phyloP scores from a whole-genome alignment of 2,329 filamentous ascomycete genomes.

The Colletotrichum sp. region DNA sequence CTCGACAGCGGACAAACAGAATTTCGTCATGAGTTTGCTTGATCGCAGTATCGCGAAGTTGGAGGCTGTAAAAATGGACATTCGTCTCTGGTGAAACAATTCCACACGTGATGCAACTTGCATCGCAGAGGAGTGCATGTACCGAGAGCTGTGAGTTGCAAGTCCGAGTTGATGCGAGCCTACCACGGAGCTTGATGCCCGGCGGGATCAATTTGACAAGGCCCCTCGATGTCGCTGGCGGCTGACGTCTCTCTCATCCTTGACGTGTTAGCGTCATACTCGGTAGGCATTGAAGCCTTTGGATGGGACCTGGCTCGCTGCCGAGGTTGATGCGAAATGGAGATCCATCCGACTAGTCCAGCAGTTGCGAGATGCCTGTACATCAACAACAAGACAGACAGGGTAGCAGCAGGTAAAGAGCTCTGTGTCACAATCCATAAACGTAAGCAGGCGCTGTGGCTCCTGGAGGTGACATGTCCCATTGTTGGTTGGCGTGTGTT shows the following conservation, averaged over 20 bases:
- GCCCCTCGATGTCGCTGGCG: neutral
- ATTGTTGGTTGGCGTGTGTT: neutral
- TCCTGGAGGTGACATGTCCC: neutral
- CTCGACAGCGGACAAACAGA: conserved; percentile 9
- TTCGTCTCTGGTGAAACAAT: neutral
- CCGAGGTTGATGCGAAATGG: neutral
- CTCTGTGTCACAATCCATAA: neutral
- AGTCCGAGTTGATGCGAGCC: neutral
- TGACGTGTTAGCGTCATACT: neutral
- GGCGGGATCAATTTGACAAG: neutral
- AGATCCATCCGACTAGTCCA: neutral
- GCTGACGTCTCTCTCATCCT: neutral
- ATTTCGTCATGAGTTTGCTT: conserved; percentile 16
- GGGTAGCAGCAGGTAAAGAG: neutral
- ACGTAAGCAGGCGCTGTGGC: neutral
- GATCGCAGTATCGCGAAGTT: neutral
- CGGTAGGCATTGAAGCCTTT: neutral
- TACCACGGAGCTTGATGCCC: conserved; percentile 3
- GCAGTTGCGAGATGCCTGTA: neutral
- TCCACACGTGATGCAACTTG: neutral
- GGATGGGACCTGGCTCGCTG: neutral
- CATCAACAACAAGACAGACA: neutral
- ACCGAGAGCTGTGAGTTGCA: neutral
- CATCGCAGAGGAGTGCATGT: conserved; percentile 9
- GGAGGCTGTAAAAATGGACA: neutral